Base-by-base conservation (phyloP, 1,284 basidiomycete genomes). In the Inonotus obliquus region DNA sequence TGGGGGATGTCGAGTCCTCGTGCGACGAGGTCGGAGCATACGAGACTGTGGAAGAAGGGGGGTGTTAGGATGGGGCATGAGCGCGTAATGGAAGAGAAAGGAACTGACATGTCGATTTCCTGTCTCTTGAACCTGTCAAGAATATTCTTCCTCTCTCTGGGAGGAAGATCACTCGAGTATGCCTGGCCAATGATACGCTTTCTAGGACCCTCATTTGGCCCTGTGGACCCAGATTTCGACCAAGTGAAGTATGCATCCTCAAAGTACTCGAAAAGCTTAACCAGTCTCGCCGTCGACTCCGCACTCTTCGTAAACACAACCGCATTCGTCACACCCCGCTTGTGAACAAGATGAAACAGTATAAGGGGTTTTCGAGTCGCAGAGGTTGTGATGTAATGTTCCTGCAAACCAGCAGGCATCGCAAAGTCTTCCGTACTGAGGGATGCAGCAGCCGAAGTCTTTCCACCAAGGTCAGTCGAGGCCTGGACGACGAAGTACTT, bases 291-390 rank as follows among this genome's bases (percentile, higher is more conserved):
- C 0, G 96, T 93, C 0, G 92, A 93, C 70, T 98, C 96, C 11
- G 97, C 90, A 0, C 91, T 94, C 74, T 98, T 99, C 9, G 95
- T 97, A 76, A 99, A 99, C 54, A 96, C 89, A 23, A 99, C 80
- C 0, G 90, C 91, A 64, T 90, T 90, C 11, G 74, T 79, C 19
- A 94, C 78, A 13, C 75, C 70, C 51, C 77, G 78, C 4, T 74
- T 70, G 69, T 91, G 87, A 2, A 98, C 78, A 41, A 99, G 85
- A 69, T 97, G 82, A 71, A 98, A 89, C 51, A 99, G 83, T 64
- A 93, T 81, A 13, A 99, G 82, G 1, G 96, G 96, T 74, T 99
- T 99, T 66, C 89, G 79, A 0, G 85, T 79, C 0, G 94, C 77
- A 49, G 89, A 83, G 62, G 89, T 89, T 54, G 97, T 82, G 56